Base-by-base conservation (phyloP, 495 filamentous ascomycete genomes). In the Penicillium verhagenii region DNA sequence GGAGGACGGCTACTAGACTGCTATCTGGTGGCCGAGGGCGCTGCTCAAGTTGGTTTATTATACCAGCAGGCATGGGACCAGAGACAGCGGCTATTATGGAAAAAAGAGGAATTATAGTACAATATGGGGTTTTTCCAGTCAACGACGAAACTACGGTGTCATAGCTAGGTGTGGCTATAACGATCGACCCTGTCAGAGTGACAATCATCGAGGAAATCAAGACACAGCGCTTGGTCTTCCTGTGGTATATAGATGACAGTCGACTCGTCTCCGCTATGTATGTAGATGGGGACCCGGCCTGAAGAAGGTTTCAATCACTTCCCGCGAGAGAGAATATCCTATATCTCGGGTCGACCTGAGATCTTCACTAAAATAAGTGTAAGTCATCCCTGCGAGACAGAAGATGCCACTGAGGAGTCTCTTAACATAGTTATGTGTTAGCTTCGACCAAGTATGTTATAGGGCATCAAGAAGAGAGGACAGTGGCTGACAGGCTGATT, bases 401-500 rank as follows among this genome's bases (percentile, higher is more conserved):
- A 49, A 53, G 37, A 57, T 50, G 46, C 58, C 50, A 37, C 37
- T 47, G 29, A 50, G 55, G 45, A 64, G 28, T 47, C 55, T 65
- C 43, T 29, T 53, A 44, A 56, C 37, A 56, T 55, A 48, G 46
- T 35, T 35, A 14, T 35, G 8, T 35, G 31, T 35, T n/a, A 35
- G 31, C 31, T 35, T 35, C 31, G 4, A n/a, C 31, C 31, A n/a
- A 14, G 5, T n/a, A 10, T n/a, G 13, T 1, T 35, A 14, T 14
- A 14, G 11, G 5, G 31, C 6, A 14, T 35, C 31, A 13, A 35
- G 31, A 14, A 35, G 31, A 14, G 31, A 35, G 31, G 5, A n/a
- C 31, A 14, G 5, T 35, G 42, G 56, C 56, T 64, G 52, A 60
- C 56, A 64, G 54, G 54, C 53, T 58, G 33, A 62, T 51, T 47